Evolutionary conservation across 2,329 filamentous ascomycete genomes (phyloP).

Genomic region (Trichoderma hamatum): DNA sequence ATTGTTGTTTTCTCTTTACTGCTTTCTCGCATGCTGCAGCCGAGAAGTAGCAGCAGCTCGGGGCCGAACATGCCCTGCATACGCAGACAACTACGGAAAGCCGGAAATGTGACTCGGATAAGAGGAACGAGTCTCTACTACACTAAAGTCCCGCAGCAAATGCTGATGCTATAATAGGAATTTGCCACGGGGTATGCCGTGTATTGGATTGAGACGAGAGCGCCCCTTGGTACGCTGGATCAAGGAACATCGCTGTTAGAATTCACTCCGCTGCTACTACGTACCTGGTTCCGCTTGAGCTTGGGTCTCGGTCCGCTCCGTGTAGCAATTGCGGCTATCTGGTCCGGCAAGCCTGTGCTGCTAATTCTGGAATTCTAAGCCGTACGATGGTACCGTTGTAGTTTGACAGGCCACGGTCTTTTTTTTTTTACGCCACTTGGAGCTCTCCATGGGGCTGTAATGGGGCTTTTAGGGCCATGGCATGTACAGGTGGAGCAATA

Average conservation of each 20-base stretch:
- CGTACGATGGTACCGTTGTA: constrained; percentile 4
- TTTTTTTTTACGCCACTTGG: not conserved
- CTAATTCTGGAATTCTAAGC: constrained; percentile 1
- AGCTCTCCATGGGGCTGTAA: not conserved
- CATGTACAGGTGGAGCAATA: constrained; percentile 2
- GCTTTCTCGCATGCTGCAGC: not conserved
- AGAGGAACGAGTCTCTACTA: not conserved
- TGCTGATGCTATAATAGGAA: not conserved
- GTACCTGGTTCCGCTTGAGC: not conserved
- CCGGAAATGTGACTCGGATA: not conserved
- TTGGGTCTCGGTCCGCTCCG: constrained; percentile 16
- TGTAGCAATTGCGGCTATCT: constrained; percentile 1
- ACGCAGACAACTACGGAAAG: not conserved
- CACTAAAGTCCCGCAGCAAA: not conserved
- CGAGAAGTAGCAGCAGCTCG: not conserved
- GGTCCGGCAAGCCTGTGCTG: not conserved
- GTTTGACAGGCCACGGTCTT: not conserved
- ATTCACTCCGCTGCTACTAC: not conserved
- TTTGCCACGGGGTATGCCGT: not conserved
- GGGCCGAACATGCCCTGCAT: not conserved
- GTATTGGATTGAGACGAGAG: constrained; percentile 2
- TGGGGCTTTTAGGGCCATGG: not conserved
- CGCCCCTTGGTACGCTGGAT: not conserved
- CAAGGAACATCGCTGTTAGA: not conserved
- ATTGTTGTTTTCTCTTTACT: not conserved